These are phyloP conservation scores for Ustilago cynodontis DNA, from an alignment of 1,284 basidiomycete species.

Conservation along the genomic window DNA sequence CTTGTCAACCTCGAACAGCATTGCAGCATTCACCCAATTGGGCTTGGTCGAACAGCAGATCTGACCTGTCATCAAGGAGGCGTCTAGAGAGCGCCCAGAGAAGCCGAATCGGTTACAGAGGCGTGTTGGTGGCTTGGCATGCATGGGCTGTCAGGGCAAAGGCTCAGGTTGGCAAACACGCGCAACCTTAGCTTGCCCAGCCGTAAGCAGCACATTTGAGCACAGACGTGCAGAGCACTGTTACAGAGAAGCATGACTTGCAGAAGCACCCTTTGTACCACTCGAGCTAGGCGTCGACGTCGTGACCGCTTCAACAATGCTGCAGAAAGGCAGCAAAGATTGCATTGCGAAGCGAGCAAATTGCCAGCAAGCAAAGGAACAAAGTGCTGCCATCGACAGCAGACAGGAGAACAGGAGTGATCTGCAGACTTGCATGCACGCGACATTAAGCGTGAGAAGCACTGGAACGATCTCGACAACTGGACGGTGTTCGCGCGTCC, in stretches of 20 bases:
- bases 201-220: too few species aligned
- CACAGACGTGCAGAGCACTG: not conserved
- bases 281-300: not conserved
- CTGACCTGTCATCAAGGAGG: not conserved
- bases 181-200: too few species aligned
- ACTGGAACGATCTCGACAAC: not conserved
- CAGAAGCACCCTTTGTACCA: not conserved
- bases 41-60: not conserved
- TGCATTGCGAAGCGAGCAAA: not conserved
- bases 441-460: constrained; percentile 11
- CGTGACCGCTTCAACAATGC: too few species aligned
- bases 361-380: constrained; percentile 1
- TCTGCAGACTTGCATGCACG: constrained; percentile 24
- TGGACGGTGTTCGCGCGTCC: constrained; percentile 13
- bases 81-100: not conserved
- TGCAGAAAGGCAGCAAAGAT: not conserved
- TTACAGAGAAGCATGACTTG: not conserved
- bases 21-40: not conserved
- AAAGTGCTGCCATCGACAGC: too few species aligned
- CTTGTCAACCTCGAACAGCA: too few species aligned
- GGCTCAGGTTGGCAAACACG: not conserved
- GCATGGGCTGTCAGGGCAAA: constrained; percentile 4
- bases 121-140: constrained; percentile 20
- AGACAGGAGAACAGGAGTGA: constrained; percentile 10
- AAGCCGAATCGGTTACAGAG: not conserved